Conservation (phyloP, 192 early-diverging fungal species). For the Diversispora epigaea region DNA sequence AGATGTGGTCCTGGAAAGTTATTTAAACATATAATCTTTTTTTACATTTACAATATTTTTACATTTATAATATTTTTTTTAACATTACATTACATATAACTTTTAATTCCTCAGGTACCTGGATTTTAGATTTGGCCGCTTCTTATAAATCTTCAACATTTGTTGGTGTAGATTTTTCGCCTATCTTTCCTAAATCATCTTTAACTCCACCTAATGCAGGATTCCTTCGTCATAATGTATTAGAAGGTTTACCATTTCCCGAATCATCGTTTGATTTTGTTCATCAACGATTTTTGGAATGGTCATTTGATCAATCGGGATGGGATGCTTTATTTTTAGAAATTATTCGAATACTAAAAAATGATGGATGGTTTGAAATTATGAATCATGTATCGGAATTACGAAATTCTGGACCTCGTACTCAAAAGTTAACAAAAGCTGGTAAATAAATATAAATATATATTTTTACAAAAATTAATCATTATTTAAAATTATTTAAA, state of each 20-base stretch:
- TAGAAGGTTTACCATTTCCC: slow-evolving; percentile 19
- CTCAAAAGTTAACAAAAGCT: neutral
- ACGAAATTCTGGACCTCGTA: neutral
- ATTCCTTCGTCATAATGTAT: slow-evolving; percentile 24
- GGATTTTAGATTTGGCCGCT: slow-evolving; percentile 37
- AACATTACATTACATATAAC: no score
- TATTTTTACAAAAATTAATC: neutral
- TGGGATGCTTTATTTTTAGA: neutral
- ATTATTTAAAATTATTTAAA: neutral
- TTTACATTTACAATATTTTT: no score
- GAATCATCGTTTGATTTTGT: slow-evolving; percentile 32
- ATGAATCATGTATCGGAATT: neutral
- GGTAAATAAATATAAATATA: slow-evolving; percentile 1
- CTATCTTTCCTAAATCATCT: slow-evolving; percentile 39
- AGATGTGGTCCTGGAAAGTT: slow-evolving; percentile 33
- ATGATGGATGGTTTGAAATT: slow-evolving; percentile 21
- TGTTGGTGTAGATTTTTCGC: slow-evolving; percentile 36
- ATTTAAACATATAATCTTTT: no score
- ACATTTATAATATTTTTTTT: no score
- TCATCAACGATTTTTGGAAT: slow-evolving; percentile 20
- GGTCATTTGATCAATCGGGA: slow-evolving; percentile 1
- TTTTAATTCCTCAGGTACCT: neutral
- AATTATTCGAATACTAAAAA: slow-evolving; percentile 14
- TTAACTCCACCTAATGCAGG: neutral
- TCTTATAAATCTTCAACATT: slow-evolving; percentile 40